Base-by-base conservation (phyloP, 805 yeast species). In the Suhomyces tanzawaensis region DNA sequence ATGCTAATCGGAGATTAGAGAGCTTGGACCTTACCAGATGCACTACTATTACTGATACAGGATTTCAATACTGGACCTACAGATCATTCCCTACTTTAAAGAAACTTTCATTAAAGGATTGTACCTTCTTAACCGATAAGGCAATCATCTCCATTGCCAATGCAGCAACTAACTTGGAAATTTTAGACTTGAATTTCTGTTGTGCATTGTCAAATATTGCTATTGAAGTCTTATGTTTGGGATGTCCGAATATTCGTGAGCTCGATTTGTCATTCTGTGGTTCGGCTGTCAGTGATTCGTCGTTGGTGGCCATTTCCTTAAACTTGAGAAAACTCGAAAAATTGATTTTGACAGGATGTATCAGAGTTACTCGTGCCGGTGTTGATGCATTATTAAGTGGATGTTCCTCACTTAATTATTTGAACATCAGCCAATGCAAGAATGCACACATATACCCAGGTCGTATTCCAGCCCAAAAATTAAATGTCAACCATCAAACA, bases 311-410 rank as follows among this genome's bases (percentile, higher is more conserved):
- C 0, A 69, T 85, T 7, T 77, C 85, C 2, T 55, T 76, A 23
- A 76, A 79, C 45, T 60, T 83, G 44, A 61, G 70, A 37, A 52
- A 65, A 23, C 57, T 85, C 45, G 71, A 72, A 37, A 53, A 62
- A 16, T 62, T 85, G 36, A 62, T 64, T 3, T 66, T 84, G 14
- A 78, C 77, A 37, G 91, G 93, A 1, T 85, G 93, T 60, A 71
- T 82, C 8, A 66, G 90, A 45, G 90, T 82, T 7, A 85, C 91
- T 1, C 66, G 87, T 49, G 84, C 84, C 7, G 91, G 93, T 12
- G 79, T 84, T 19, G 88, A 84, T 60, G 75, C 82, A 14, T 52
- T 85, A 19, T 57, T 82, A 19, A 70, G 79, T 28, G 81, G 82
- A 27, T 72, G 78, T 33, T 62, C 71, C 13, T 71, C 74, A 2